Conservation (phyloP, 805 yeast species). For the Babjeviella inositovora region DNA sequence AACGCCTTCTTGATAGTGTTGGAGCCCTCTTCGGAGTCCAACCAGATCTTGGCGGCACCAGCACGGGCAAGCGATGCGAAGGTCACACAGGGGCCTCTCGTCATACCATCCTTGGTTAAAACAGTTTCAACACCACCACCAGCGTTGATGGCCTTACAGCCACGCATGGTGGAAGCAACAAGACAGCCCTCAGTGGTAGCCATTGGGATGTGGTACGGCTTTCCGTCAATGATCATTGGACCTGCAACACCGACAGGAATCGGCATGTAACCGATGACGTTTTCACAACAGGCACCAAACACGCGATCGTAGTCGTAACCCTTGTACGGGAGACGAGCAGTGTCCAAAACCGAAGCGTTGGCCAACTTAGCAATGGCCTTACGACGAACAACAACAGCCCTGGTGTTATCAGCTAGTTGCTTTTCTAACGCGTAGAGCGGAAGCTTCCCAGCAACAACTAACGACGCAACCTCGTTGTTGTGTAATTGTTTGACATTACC, state of each 20-base stretch:
- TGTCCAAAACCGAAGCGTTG: slow-evolving; percentile 62
- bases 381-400: slow-evolving; percentile 92
- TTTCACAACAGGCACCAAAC: slow-evolving; percentile 97
- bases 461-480: slow-evolving; percentile 58
- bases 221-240: slow-evolving; percentile 83
- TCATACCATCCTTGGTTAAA: slow-evolving; percentile 93
- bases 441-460: slow-evolving; percentile 61
- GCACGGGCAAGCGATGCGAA: slow-evolving; percentile 76
- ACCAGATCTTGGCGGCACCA: slow-evolving; percentile 90
- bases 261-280: slow-evolving; percentile 94
- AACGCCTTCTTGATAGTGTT: slow-evolving; percentile 70
- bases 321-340: slow-evolving; percentile 60
- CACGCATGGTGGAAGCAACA: slow-evolving; percentile 97
- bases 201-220: slow-evolving; percentile 87
- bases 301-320: slow-evolving; percentile 90
- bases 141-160: slow-evolving; percentile 93
- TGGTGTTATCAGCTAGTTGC: slow-evolving; percentile 70
- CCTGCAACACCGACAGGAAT: slow-evolving; percentile 97
- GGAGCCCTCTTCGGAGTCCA: slow-evolving; percentile 92
- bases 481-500: slow-evolving; percentile 54
- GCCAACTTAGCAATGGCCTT: slow-evolving; percentile 77
- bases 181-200: slow-evolving; percentile 99
- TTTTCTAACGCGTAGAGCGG: slow-evolving; percentile 93
- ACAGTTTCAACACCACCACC: slow-evolving; percentile 96
- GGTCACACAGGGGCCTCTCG: slow-evolving; percentile 96